Conservation (phyloP, 306 rosid genomes). For the Ochetophila trinervis region DNA sequence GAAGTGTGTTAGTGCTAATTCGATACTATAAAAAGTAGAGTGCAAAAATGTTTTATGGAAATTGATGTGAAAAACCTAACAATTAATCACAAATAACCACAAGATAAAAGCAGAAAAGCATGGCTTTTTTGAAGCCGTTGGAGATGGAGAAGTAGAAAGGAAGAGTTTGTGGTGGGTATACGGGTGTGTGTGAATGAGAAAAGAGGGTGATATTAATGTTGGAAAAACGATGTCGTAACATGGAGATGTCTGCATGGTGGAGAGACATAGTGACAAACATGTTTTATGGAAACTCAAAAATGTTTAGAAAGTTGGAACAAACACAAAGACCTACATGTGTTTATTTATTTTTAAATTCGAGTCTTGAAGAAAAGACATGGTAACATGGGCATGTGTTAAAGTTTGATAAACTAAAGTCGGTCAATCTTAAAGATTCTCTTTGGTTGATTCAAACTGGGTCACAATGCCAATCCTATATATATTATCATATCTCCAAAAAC, state of each 20-base stretch:
- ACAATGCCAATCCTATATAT: too few species aligned
- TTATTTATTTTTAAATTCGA: background rate
- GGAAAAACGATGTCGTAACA: slow-evolving; percentile 12
- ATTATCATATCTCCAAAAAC: too few species aligned
- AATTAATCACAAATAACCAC: too few species aligned
- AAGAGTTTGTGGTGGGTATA: too few species aligned
- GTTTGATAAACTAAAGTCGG: background rate
- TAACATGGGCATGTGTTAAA: slow-evolving; percentile 46
- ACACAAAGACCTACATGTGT: slow-evolving; percentile 29
- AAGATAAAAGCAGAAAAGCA: background rate
- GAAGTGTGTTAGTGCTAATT: too few species aligned
- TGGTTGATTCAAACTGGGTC: too few species aligned
- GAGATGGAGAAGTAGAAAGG: too few species aligned
- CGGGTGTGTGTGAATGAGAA: too few species aligned
- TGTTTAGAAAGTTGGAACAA: slow-evolving; percentile 33
- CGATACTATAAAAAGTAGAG: too few species aligned
- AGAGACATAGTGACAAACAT: slow-evolving; percentile 42
- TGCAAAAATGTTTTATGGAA: too few species aligned
- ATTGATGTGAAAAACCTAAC: too few species aligned
- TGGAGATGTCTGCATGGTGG: slow-evolving; percentile 29
- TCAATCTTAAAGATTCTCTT: background rate
- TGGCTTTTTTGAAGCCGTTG: background rate
- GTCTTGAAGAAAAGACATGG: slow-evolving; percentile 19
- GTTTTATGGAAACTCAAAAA: slow-evolving; percentile 15
- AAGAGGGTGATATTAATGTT: background rate